Evolutionary conservation across 345 rosid genomes (phyloP).

Genomic region (Geranium brycei): DNA sequence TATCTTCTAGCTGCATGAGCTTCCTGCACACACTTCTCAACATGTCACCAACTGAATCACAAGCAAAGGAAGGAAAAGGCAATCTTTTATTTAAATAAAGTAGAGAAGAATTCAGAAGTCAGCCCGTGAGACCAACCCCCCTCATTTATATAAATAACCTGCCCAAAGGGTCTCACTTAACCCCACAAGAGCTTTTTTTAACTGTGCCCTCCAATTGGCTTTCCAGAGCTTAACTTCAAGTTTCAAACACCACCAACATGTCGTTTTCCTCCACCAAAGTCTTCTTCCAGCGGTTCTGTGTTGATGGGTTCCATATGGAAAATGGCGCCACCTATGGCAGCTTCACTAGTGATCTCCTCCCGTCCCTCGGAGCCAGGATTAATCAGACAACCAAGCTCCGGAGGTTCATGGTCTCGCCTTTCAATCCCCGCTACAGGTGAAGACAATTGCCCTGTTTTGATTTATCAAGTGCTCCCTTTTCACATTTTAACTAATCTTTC

Average conservation of each 20-base stretch:
- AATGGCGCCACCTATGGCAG: conserved; percentile 30
- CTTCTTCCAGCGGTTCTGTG: conserved; percentile 74
- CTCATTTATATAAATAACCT: neutral
- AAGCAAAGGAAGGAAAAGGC: neutral
- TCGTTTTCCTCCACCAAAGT: conserved; percentile 34
- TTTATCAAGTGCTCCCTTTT: too few species aligned
- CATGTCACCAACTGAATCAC: neutral
- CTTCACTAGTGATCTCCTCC: conserved; percentile 74
- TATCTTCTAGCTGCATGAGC: conserved; percentile 18
- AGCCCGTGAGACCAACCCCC: neutral
- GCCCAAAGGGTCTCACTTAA: neutral
- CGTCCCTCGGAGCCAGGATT: conserved; percentile 87
- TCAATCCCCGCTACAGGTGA: conserved; percentile 57
- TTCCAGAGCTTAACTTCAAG: neutral
- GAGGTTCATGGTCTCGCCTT: conserved; percentile 71
- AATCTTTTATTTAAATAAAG: neutral
- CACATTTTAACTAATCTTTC: neutral
- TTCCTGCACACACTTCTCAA: conserved; percentile 10
- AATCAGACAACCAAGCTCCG: conserved; percentile 73
- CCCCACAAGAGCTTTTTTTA: conserved; percentile 10
- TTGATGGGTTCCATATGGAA: conserved; percentile 45
- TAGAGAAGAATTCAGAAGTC: neutral
- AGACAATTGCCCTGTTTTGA: too few species aligned
- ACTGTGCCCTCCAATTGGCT: conserved; percentile 2
- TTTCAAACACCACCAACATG: conserved; percentile 28